Conservation (phyloP, 371 early-diverging fungal species). For the Coemansia sp. region DNA sequence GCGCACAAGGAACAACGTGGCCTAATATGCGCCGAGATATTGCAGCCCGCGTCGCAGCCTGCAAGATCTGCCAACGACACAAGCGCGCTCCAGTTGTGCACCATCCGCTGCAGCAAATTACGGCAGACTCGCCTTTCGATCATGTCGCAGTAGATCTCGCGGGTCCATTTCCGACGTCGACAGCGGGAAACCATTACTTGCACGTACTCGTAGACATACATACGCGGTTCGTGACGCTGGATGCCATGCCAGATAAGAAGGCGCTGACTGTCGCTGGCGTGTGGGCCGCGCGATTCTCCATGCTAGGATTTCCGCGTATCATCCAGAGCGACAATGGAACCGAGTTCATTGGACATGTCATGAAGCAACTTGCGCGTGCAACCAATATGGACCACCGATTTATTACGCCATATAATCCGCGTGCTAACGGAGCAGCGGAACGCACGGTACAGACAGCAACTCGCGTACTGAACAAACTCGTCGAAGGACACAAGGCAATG, state of each 20-base stretch:
- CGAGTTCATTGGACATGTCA: neutral
- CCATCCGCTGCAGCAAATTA: neutral
- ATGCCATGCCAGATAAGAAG: neutral
- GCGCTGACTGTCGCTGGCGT: neutral
- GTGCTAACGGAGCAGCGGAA: neutral
- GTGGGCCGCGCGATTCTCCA: neutral
- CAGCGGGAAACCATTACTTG: neutral
- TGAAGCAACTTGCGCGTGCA: neutral
- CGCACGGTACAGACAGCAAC: neutral
- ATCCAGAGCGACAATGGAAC: neutral
- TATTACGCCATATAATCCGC: neutral
- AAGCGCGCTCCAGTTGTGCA: neutral
- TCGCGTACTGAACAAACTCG: neutral
- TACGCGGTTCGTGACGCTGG: neutral
- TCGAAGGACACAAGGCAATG: no score
- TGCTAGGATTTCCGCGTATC: neutral
- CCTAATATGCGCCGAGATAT: no score
- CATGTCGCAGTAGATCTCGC: constrained; percentile 2
- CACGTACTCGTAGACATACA: neutral
- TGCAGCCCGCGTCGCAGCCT: neutral
- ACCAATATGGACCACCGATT: neutral
- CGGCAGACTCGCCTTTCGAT: neutral
- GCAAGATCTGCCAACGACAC: neutral
- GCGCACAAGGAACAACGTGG: no score
- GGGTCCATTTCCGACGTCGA: neutral